These are phyloP conservation scores for Schizochytrium sp. DNA, from an alignment of 108 stramenopile genomes.

Conservation along the genomic window DNA sequence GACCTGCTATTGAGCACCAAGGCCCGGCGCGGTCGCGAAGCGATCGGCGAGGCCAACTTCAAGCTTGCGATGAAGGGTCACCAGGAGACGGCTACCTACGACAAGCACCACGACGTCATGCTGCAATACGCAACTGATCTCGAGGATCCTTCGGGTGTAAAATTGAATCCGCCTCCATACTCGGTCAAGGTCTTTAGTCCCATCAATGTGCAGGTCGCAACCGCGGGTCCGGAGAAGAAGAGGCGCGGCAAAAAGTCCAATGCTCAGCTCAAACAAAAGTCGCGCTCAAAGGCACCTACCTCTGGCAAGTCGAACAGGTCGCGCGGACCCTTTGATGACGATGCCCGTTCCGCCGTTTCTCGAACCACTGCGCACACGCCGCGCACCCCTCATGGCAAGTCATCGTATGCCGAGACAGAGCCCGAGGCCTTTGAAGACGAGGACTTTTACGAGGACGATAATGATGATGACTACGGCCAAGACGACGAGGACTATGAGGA, in stretches of 20 bases:
- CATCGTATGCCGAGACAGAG: not conserved
- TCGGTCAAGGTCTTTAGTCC: not conserved
- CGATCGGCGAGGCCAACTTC: not conserved
- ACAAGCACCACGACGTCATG: not conserved
- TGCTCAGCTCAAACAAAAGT: no score
- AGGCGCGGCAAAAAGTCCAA: not conserved
- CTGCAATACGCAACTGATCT: not conserved
- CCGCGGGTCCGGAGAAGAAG: not conserved
- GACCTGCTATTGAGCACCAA: not conserved
- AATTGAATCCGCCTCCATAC: not conserved
- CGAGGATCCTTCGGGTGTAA: not conserved
- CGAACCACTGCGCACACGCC: no score
- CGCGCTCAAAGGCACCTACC: not conserved
- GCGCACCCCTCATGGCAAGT: not conserved
- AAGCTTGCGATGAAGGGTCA: not conserved
- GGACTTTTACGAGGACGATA: not conserved
- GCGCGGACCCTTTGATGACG: no score
- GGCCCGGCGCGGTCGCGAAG: not conserved
- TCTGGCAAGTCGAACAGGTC: not conserved
- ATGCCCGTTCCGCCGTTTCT: no score
- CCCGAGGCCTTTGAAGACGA: not conserved
- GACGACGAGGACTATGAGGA: not conserved
- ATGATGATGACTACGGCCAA: not conserved
- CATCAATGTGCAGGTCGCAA: not conserved
- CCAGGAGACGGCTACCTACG: not conserved